Conservation (phyloP, 768 basidiomycete species). For the Tylopilus plumbeoviolaceoides region DNA sequence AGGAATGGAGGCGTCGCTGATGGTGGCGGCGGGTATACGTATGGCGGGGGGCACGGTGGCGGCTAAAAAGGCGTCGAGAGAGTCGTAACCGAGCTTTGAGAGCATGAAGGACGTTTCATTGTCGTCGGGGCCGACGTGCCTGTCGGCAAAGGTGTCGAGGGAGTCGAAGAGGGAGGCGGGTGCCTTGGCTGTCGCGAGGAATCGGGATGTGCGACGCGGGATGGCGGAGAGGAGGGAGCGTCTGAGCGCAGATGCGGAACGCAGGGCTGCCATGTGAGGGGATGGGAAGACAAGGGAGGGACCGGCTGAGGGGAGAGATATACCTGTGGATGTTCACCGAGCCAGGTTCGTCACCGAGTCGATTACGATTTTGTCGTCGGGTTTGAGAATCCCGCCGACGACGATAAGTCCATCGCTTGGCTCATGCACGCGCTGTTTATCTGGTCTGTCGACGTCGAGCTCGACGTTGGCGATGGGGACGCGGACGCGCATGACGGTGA, state of each 20-base stretch:
- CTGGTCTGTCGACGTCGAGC: neutral
- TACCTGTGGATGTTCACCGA: conserved; percentile 34
- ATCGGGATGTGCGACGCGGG: conserved; percentile 29
- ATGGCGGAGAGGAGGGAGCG: conserved; percentile 14
- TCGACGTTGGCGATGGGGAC: conserved; percentile 7
- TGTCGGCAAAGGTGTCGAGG: conserved; percentile 83
- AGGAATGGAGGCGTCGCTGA: conserved; percentile 67
- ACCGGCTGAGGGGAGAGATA: conserved; percentile 20
- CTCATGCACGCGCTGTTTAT: neutral
- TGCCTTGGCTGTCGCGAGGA: conserved; percentile 59
- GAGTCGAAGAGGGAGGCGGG: conserved; percentile 71
- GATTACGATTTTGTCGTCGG: conserved; percentile 28
- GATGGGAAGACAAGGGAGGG: conserved; percentile 15
- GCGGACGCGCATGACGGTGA: neutral
- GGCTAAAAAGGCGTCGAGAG: conserved; percentile 83
- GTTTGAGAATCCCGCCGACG: conserved; percentile 11
- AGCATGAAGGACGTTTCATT: conserved; percentile 84
- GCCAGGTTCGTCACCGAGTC: conserved; percentile 38
- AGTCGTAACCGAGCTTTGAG: conserved; percentile 71
- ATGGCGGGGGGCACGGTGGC: conserved; percentile 82
- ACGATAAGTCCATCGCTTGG: conserved; percentile 1
- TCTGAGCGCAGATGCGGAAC: conserved; percentile 23
- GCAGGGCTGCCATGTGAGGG: conserved; percentile 29
- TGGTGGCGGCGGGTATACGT: conserved; percentile 54
- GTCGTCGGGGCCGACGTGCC: conserved; percentile 91